Evolutionary conservation across 2,329 filamentous ascomycete genomes (phyloP), one percentile per base, ranked within the genome.

Genomic region (Dendrostoma leiphaemia): DNA sequence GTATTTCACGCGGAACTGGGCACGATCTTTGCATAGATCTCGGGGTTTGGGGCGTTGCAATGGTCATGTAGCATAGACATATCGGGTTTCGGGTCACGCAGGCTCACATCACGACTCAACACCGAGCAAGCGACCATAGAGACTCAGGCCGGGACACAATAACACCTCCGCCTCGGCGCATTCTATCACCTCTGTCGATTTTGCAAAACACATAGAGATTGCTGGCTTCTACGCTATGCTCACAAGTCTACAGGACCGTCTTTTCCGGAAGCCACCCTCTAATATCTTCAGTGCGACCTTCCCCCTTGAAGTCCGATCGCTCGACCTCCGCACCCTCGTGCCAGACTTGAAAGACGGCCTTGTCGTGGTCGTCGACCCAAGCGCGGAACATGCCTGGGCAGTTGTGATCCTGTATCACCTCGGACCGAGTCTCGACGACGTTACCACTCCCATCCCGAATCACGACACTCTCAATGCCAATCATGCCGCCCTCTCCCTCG

Each of bases 341-440:
- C 73, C 84, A 88, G 2, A 87, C 78, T 51, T 80, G 79, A 65
- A 84, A 82, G 23, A 77, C 73, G 17, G 78, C 74, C 54, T 73
- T 72, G 0, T 85, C 87, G 1, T 81, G 65, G 4, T 85, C 79
- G 59, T 89, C 81, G 19, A 89, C 73, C 80, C 88, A 93, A 0
- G 90, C 90, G 19, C 91, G 80, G 65, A 91, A 94, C 89, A 96
- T 92, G 0, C 91, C 91, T 4, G 86, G 88, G 62, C 89, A 94
- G 66, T 96, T 96, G 67, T 86, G 91, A 62, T 92, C 89, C 67
- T 85, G 88, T 15, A 92, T 72, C 6, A 95, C 77, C 48, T 80
- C 75, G 1, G 73, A 74, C 13, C 72, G 64, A 1, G 69, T 67
- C 2, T 71, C 71, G 1, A 79, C 65, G 5, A 75, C 62, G n/a